Evolutionary conservation across 345 rosid species (phyloP).

Genomic region (Eucalyptus pauciflora): DNA sequence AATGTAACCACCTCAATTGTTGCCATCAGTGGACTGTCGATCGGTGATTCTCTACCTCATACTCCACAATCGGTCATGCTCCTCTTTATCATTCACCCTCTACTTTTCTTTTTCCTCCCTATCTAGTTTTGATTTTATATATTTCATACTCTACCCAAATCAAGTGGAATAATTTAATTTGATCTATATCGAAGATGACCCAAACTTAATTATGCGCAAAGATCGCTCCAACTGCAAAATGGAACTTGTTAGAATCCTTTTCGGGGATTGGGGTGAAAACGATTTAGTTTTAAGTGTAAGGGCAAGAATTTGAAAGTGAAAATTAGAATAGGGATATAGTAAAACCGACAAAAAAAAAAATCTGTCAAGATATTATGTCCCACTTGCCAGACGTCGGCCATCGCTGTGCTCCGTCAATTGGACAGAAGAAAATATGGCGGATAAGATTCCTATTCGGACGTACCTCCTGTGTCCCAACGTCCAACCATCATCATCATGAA

Average conservation of each 20-base stretch:
- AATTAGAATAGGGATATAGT: fast-evolving
- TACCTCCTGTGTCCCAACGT: background rate
- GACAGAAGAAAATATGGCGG: background rate
- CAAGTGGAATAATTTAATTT: background rate
- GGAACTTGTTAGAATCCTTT: fast-evolving
- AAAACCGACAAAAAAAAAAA: fast-evolving
- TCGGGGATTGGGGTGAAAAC: fast-evolving
- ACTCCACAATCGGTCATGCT: fast-evolving
- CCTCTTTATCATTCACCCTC: background rate
- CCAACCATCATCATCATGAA: background rate
- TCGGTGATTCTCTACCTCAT: background rate
- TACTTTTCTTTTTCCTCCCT: background rate
- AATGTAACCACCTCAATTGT: background rate
- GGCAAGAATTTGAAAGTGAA: fast-evolving
- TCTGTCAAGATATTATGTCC: background rate
- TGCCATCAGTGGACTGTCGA: background rate
- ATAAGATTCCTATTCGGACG: background rate
- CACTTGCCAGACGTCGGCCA: background rate
- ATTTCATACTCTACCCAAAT: background rate
- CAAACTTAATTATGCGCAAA: fast-evolving
- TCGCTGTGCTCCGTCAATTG: background rate
- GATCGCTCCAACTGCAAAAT: background rate
- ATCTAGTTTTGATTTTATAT: background rate
- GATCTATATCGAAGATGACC: background rate
- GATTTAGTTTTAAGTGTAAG: fast-evolving